phyloP scores from a whole-genome alignment of 768 basidiomycete genomes.

The Terana coerulea region DNA sequence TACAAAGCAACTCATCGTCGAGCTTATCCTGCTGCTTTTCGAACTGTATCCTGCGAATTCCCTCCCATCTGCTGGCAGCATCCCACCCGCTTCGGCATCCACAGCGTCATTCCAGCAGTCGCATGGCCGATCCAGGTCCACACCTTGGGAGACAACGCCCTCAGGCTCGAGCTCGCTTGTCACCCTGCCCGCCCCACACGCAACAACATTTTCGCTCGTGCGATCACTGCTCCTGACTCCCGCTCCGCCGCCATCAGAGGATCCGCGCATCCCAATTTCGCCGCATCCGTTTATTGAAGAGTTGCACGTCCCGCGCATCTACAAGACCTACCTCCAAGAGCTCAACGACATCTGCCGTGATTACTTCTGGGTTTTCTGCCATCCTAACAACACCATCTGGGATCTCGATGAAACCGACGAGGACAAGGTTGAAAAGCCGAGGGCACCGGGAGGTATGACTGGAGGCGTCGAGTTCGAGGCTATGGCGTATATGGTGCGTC shows the following conservation, averaged over 20 bases:
- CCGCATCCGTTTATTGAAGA: slow-evolving; percentile 81
- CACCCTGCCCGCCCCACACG: slow-evolving; percentile 70
- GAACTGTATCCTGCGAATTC: slow-evolving; percentile 80
- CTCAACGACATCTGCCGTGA: slow-evolving; percentile 89
- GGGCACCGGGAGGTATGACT: slow-evolving; percentile 97
- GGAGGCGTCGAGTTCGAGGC: slow-evolving; percentile 99
- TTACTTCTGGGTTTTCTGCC: slow-evolving; percentile 97
- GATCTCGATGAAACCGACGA: slow-evolving; percentile 79
- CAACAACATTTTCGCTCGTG: slow-evolving; percentile 67
- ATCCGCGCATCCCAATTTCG: slow-evolving; percentile 54
- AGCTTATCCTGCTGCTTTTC: slow-evolving; percentile 82
- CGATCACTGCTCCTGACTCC: slow-evolving; percentile 73
- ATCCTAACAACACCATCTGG: slow-evolving; percentile 93
- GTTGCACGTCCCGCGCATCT: slow-evolving; percentile 65
- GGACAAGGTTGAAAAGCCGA: slow-evolving; percentile 78
- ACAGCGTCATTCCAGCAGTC: slow-evolving; percentile 22
- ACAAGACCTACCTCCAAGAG: slow-evolving; percentile 79
- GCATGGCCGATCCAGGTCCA: slow-evolving; percentile 31
- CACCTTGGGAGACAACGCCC: slow-evolving; percentile 53
- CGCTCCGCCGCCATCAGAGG: slow-evolving; percentile 62
- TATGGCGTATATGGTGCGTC: slow-evolving; percentile 85
- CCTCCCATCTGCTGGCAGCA: slow-evolving; percentile 48
- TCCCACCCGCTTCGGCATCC: neutral
- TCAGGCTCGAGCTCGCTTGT: slow-evolving; percentile 40
- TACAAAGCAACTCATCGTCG: slow-evolving; percentile 86